Evolutionary conservation across 2,329 filamentous ascomycete species (phyloP), one percentile per base, ranked within the genome.

Genomic region (Monascus ruber): DNA sequence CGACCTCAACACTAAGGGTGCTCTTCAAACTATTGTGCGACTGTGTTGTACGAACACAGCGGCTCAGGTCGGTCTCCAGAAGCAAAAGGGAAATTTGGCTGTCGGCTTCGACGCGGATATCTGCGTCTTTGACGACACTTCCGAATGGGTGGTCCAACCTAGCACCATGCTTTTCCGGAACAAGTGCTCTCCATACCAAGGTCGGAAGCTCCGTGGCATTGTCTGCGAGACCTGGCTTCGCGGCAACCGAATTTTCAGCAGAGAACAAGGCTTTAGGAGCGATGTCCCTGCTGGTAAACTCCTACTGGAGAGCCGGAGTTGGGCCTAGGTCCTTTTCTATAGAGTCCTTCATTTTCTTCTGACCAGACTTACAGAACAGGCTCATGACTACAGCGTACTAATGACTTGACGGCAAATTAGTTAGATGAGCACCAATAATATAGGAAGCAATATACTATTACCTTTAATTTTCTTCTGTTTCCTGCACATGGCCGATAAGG

Each of bases 141-240:
- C 77, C 24, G 73, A 75, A 49, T 98, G 89, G 73, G 73, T 79
- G 24, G 79, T 94, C 38, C 66, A 76, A 42, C 71, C 74, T 11
- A 79, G 75, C 44, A 85, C 86, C 36, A 94, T 98, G 87, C 74
- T 91, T 49, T 98, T 94, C 75, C 81, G 86, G 63, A 94, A 95
- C 63, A 85, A 86, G 55, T 88, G 86, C 69, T 87, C 81, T 41
- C 87, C 88, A 0, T 95, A 93, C 72, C 83, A 94, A 59, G 85
- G 85, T 17, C 83, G 81, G 61, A 72, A 69, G 27, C 80, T 95
- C 52, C 74, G 72, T 35, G 88, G 88, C 1, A 76, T 86, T 42
- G 87, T 94, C 7, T 70, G 67, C 42, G 85, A 93, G 71, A 94
- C 88, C 5, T 94, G 85, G 83, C 56, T 95, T 45, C 72, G 87